Evolutionary conservation across 2,329 filamentous ascomycete species (phyloP).

Genomic region (Talaromyces albobiverticillius): DNA sequence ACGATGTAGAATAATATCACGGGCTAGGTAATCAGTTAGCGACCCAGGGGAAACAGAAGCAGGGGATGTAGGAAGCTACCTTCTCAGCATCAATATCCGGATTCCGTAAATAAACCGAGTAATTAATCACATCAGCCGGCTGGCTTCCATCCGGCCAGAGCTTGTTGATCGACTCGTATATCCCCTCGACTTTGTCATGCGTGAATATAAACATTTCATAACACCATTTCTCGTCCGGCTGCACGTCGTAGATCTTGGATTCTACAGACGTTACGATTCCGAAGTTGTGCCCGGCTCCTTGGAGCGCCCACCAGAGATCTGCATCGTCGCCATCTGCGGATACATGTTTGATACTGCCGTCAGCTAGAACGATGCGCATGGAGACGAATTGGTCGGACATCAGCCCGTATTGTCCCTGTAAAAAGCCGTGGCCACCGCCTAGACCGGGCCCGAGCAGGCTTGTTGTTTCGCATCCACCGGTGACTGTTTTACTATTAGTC

Average conservation of each 20-base stretch:
- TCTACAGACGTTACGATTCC: conserved; percentile 32
- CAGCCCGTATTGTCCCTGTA: conserved; percentile 21
- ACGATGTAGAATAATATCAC: too few relatives aligned
- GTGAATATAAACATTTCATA: background rate
- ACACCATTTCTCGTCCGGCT: background rate
- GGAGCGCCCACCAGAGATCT: conserved; percentile 44
- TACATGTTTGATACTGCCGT: conserved; percentile 34
- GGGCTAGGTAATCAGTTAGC: too few relatives aligned
- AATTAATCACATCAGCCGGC: conserved; percentile 1
- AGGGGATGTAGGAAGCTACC: too few relatives aligned
- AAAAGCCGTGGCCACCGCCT: conserved; percentile 16
- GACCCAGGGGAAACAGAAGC: too few relatives aligned
- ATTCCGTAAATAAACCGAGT: background rate
- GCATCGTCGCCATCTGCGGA: conserved; percentile 33
- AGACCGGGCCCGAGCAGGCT: conserved; percentile 16
- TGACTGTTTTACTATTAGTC: background rate
- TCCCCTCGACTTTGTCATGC: background rate
- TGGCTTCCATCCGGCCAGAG: conserved; percentile 3
- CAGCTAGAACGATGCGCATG: conserved; percentile 40
- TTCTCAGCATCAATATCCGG: background rate
- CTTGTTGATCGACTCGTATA: conserved; percentile 1
- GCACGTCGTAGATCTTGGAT: conserved; percentile 28
- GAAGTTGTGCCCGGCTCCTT: conserved; percentile 44
- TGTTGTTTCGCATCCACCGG: background rate
- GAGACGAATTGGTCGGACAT: conserved; percentile 42